A percentile compares a stretch with the other conserved stretches of the same genome.
phyloP scores from a whole-genome alignment of 2,329 filamentous ascomycete genomes.

The Thielaviopsis musarum region DNA sequence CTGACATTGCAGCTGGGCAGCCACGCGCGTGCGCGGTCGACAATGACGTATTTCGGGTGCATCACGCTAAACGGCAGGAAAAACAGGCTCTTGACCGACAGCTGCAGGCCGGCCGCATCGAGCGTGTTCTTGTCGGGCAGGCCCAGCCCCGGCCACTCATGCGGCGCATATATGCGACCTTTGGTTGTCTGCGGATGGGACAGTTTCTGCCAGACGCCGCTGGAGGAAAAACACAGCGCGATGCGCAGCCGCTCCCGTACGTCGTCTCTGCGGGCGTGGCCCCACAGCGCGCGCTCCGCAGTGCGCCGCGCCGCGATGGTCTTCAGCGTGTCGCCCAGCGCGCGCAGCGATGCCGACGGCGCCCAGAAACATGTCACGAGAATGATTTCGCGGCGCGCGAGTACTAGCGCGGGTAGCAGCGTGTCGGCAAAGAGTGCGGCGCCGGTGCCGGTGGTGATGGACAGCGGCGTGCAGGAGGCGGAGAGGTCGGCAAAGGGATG shows the following conservation, averaged over 20 bases:
- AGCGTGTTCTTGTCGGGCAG: conserved; percentile 38
- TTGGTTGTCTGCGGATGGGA: conserved; percentile 47
- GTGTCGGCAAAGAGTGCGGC: conserved; percentile 35
- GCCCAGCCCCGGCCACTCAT: conserved; percentile 46
- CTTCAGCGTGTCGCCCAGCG: conserved; percentile 39
- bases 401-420: conserved; percentile 43
- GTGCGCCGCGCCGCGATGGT: conserved; percentile 35
- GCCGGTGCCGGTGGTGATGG: conserved; percentile 41
- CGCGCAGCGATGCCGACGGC: conserved; percentile 40
- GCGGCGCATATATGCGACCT: conserved; percentile 44
- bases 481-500: conserved; percentile 27
- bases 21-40: conserved; percentile 50
- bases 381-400: conserved; percentile 47
- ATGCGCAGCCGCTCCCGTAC: conserved; percentile 31
- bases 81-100: conserved; percentile 63
- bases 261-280: too few relatives aligned
- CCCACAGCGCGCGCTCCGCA: conserved; percentile 18
- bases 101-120: conserved; percentile 41
- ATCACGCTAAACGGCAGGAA: conserved; percentile 70
- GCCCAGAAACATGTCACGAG: conserved; percentile 78
- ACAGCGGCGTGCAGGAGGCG: conserved; percentile 28
- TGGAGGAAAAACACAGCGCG: conserved; percentile 60
- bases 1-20: conserved; percentile 72
- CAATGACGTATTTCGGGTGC: conserved; percentile 67
- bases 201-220: conserved; percentile 55